Base-by-base conservation (phyloP, 2,329 filamentous ascomycete genomes). In the Colletotrichum truncatum region DNA sequence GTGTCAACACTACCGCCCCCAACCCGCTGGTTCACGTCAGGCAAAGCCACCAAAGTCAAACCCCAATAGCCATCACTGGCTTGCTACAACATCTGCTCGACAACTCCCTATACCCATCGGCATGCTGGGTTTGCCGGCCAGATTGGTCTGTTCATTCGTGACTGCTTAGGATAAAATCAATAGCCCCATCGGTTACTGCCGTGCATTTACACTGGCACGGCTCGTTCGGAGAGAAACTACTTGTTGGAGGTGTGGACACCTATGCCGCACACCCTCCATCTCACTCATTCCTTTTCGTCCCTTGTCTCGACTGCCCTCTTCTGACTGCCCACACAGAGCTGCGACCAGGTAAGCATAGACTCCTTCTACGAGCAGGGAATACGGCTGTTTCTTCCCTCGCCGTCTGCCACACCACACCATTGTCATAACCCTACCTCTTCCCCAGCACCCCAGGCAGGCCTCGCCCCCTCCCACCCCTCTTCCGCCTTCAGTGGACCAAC, bases 191-290 rank as follows among this genome's bases (percentile, higher is more conserved):
- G 38, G 30, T 45, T 28, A 18, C 32, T 55, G 18, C 49, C 41
- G 21, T 34, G 25, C 41, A 14, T 23, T 56, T 36, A 18, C 28
- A 32, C 57, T 63, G 49, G 49, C 26, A 62, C 58, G 49, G 34
- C 34, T 66, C 43, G 63, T 63, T 63, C 58, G 51, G 51, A 53
- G 43, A 49, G 55, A 49, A 60, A 38, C 18, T 21, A 14, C 4
- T 25, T 45, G 28, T 39, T 46, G 45, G 32, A 38, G 59, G 55
- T 54, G 39, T 61, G 55, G 39, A 41, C 43, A 54, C 55, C n/a
- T 45, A 25, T 25, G 21, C 43, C 23, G 21, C 14, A 43, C 54
- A 41, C 43, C 41, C 32, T 49, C 54, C 14, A 39, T 39, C 43
- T 38, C 21, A 32, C 23, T n/a, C 46, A 21, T 43, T 28, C 38